These are phyloP conservation scores for Venustampulla echinocandica DNA, from an alignment of 495 filamentous ascomycete genomes.

Conservation along the genomic window DNA sequence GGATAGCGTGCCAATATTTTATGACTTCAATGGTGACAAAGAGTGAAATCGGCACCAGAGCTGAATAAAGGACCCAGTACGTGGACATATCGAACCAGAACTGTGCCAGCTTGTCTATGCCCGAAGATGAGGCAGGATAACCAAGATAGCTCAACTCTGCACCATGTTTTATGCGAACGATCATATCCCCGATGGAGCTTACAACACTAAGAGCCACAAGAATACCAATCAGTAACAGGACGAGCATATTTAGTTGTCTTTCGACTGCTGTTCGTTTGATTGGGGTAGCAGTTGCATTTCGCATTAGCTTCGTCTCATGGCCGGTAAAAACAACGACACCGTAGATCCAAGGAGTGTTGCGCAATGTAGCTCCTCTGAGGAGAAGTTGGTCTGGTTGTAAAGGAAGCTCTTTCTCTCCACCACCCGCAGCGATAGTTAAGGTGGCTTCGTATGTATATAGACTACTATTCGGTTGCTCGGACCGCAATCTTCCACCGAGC, in stretches of 20 bases:
- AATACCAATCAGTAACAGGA: conserved; percentile 80
- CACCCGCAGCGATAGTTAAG: conserved; percentile 82
- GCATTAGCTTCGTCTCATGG: conserved; percentile 98
- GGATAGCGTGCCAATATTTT: conserved; percentile 94
- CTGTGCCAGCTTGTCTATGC: conserved; percentile 54
- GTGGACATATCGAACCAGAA: conserved; percentile 95
- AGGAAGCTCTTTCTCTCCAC: conserved; percentile 89
- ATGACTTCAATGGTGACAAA: conserved; percentile 98
- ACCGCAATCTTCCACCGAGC: conserved; percentile 76
- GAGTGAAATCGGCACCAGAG: conserved; percentile 91
- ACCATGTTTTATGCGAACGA: conserved; percentile 54
- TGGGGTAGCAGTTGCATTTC: conserved; percentile 93
- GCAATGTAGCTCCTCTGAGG: conserved; percentile 83
- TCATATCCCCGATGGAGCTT: conserved; percentile 84
- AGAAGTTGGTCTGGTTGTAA: conserved; percentile 68
- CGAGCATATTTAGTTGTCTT: conserved; percentile 83
- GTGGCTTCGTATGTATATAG: conserved; percentile 98
- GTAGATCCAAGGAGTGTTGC: conserved; percentile 97
- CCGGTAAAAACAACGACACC: conserved; percentile 96
- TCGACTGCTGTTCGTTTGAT: conserved; percentile 98
- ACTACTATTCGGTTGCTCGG: conserved; percentile 97
- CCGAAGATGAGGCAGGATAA: conserved; percentile 37
- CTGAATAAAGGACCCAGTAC: conserved; percentile 98
- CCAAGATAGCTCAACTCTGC: conserved; percentile 61
- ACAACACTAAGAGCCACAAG: conserved; percentile 77